A percentile compares a stretch with the other conserved stretches of the same genome.
These are phyloP conservation scores for Tolypocladium ovalisporum DNA, from an alignment of 2,329 filamentous ascomycete species.

Conservation along the genomic window DNA sequence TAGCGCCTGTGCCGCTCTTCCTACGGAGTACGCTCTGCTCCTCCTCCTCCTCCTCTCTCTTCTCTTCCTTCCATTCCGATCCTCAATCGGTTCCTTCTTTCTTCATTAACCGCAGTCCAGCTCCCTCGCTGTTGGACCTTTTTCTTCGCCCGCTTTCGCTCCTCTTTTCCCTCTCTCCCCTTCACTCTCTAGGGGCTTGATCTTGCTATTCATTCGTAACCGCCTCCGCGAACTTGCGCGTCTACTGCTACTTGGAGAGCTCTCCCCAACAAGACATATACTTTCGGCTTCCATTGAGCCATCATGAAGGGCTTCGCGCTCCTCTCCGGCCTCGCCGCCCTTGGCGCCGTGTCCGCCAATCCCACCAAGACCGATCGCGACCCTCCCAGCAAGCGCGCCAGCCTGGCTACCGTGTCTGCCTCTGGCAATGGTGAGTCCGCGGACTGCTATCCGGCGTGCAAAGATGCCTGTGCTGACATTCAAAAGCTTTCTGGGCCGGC, in stretches of 20 bases:
- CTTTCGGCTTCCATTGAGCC: constrained; percentile 10
- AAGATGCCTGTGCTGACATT: neutral
- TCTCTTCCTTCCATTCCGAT: no score
- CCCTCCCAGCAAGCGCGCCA: constrained; percentile 37
- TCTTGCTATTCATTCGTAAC: constrained; percentile 2
- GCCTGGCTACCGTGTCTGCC: constrained; percentile 37
- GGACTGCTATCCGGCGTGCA: neutral
- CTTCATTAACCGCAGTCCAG: constrained; percentile 16
- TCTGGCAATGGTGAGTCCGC: constrained; percentile 45
- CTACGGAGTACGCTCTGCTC: neutral
- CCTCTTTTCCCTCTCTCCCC: constrained; percentile 7
- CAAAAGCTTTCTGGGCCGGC: constrained; percentile 42
- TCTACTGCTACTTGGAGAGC: neutral
- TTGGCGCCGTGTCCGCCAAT: constrained; percentile 31
- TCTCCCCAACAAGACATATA: neutral
- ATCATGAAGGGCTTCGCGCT: constrained; percentile 40
- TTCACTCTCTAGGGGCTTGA: constrained; percentile 8
- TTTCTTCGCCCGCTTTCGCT: constrained; percentile 5
- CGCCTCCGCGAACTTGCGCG: neutral
- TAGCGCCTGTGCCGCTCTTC: neutral
- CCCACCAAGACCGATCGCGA: constrained; percentile 39
- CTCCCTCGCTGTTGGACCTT: constrained; percentile 26
- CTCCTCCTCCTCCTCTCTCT: constrained; percentile 6
- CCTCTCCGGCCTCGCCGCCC: constrained; percentile 35
- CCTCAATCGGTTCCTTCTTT: constrained; percentile 8